Conservation (phyloP, 2,329 filamentous ascomycete species). For the Whalleya microplaca region DNA sequence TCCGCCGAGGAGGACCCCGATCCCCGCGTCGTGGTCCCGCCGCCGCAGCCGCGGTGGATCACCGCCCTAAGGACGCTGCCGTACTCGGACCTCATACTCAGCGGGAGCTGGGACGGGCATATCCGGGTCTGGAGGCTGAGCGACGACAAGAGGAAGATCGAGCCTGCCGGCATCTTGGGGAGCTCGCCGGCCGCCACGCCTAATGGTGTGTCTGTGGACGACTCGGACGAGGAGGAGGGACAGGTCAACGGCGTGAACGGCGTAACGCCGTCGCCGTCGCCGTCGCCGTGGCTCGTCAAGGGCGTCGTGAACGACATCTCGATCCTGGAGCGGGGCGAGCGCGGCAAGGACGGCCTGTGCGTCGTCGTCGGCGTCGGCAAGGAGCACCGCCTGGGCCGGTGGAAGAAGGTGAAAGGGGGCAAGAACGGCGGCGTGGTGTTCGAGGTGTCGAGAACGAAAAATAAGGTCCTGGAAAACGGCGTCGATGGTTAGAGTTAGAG, state of each 20-base stretch:
- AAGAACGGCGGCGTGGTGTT: slow-evolving; percentile 89
- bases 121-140: slow-evolving; percentile 84
- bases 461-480: slow-evolving; percentile 15
- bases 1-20: slow-evolving; percentile 73
- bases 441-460: slow-evolving; percentile 66
- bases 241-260: slow-evolving; percentile 28
- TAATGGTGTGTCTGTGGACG: slow-evolving; percentile 31
- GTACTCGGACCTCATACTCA: slow-evolving; percentile 87
- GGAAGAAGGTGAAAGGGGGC: slow-evolving; percentile 67
- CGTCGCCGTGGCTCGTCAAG: slow-evolving; percentile 48
- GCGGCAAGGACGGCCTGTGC: slow-evolving; percentile 76
- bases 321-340: slow-evolving; percentile 81
- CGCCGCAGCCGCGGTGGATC: slow-evolving; percentile 80
- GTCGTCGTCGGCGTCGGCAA: slow-evolving; percentile 86
- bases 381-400: slow-evolving; percentile 83
- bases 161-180: slow-evolving; percentile 71
- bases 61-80: slow-evolving; percentile 86
- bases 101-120: slow-evolving; percentile 91
- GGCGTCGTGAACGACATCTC: slow-evolving; percentile 90
- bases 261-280: no score
- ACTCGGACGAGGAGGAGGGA: slow-evolving; percentile 32
- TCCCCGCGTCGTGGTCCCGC: slow-evolving; percentile 56
- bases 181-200: slow-evolving; percentile 30
- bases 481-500: slow-evolving; percentile 31
- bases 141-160: slow-evolving; percentile 79